Evolutionary conservation across 345 rosid genomes (phyloP).

Genomic region (Rhizophora mangle): DNA sequence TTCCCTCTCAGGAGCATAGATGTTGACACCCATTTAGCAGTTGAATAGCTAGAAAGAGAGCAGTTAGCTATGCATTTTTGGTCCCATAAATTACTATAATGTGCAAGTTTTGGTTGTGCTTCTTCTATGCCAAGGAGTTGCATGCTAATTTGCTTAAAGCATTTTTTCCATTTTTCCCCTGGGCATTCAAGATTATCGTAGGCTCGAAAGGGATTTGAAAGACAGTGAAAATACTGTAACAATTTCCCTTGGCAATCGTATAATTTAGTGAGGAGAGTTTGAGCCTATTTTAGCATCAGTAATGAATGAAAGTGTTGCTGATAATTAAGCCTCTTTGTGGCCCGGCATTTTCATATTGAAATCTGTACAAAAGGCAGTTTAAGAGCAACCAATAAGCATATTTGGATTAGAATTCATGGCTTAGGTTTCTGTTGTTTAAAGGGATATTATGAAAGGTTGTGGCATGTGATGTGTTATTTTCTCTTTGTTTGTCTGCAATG

Average conservation of each 20-base stretch:
- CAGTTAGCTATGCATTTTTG: no score
- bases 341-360: neutral
- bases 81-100: no score
- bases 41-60: neutral
- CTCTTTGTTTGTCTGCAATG: neutral
- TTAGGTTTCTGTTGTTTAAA: neutral
- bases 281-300: no score
- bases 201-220: neutral
- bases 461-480: neutral
- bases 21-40: neutral
- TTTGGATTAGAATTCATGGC: neutral
- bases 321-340: no score
- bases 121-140: no score
- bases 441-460: neutral
- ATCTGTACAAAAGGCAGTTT: conserved; percentile 5
- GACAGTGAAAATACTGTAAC: neutral
- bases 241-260: neutral
- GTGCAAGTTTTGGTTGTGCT: no score
- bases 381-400: no score
- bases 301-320: no score
- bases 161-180: no score
- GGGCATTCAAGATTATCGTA: no score
- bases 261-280: neutral
- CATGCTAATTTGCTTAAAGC: no score
- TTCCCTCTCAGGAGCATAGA: neutral